Evolutionary conservation across 208 protist genomes (phyloP).

Genomic region (Trypanosoma lewisi): DNA sequence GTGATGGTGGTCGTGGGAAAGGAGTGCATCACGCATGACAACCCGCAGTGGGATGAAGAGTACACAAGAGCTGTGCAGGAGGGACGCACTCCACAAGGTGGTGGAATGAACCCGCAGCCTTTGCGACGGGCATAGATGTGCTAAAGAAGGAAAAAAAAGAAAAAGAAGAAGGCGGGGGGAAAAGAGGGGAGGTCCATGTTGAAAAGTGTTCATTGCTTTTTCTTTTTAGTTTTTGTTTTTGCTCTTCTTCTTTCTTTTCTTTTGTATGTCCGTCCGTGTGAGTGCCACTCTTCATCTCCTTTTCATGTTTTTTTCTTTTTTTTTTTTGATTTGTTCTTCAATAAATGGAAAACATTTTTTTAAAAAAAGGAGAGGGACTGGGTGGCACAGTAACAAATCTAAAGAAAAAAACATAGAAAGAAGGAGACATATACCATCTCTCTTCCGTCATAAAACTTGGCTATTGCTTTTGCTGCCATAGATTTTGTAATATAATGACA

Average conservation of each 20-base stretch:
- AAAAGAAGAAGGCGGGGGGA: neutral
- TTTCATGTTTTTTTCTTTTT: too few relatives aligned
- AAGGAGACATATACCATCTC: too few relatives aligned
- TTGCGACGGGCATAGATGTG: conserved; percentile 1
- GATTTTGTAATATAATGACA: neutral
- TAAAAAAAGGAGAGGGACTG: too few relatives aligned
- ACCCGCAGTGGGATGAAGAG: conserved; percentile 35
- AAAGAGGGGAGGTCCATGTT: neutral
- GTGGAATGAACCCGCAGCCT: conserved; percentile 27
- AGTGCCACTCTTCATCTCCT: too few relatives aligned
- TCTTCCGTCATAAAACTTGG: neutral
- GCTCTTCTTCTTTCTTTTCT: too few relatives aligned
- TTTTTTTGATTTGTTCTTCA: too few relatives aligned
- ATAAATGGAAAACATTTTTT: too few relatives aligned
- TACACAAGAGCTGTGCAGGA: conserved; percentile 2
- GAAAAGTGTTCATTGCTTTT: neutral
- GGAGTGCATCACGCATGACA: conserved; percentile 39
- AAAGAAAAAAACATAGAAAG: too few relatives aligned
- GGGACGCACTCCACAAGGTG: conserved; percentile 9
- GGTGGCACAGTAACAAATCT: too few relatives aligned
- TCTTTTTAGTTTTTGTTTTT: too few relatives aligned
- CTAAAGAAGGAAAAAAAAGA: neutral
- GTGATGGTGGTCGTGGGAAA: conserved; percentile 65
- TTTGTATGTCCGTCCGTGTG: too few relatives aligned
- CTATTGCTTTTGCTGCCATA: neutral